Conservation (phyloP, 805 yeast genomes). For the Suhomyces vadensis region DNA sequence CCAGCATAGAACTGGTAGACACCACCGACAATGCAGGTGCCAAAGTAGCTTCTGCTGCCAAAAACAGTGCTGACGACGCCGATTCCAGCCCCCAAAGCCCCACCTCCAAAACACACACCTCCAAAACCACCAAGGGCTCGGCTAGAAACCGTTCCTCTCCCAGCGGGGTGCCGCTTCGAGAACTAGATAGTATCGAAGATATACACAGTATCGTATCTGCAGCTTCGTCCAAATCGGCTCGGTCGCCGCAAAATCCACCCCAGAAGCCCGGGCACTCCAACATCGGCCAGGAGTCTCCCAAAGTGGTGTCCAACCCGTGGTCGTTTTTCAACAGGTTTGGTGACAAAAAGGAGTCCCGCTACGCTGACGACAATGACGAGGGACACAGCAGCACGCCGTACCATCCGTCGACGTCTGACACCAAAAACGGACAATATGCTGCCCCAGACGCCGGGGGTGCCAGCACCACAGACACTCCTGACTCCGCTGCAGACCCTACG, state of each 20-base stretch:
- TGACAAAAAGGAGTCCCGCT: slow-evolving; percentile 37
- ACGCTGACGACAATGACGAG: slow-evolving; percentile 31
- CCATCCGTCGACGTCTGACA: slow-evolving; percentile 1
- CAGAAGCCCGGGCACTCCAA: not conserved
- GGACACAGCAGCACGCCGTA: slow-evolving; percentile 17
- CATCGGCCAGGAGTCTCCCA: slow-evolving; percentile 19
- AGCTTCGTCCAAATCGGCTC: not conserved
- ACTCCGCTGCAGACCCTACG: not conserved
- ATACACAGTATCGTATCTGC: not conserved
- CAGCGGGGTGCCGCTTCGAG: not conserved
- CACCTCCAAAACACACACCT: too few relatives aligned
- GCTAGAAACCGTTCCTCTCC: too few relatives aligned
- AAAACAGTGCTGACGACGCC: too few relatives aligned
- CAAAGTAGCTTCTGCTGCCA: too few relatives aligned
- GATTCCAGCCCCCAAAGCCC: too few relatives aligned
- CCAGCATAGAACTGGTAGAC: too few relatives aligned
- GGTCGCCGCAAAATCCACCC: not conserved
- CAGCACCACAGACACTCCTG: not conserved
- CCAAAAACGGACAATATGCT: not conserved
- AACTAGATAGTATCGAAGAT: not conserved
- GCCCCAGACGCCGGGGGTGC: too few relatives aligned
- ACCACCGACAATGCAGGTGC: too few relatives aligned
- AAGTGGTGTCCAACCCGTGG: slow-evolving; percentile 33
- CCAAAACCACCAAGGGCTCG: too few relatives aligned
- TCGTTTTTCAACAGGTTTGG: slow-evolving; percentile 27